Conservation (phyloP, 257 asterid species). For the Ophiorrhiza pumila region DNA sequence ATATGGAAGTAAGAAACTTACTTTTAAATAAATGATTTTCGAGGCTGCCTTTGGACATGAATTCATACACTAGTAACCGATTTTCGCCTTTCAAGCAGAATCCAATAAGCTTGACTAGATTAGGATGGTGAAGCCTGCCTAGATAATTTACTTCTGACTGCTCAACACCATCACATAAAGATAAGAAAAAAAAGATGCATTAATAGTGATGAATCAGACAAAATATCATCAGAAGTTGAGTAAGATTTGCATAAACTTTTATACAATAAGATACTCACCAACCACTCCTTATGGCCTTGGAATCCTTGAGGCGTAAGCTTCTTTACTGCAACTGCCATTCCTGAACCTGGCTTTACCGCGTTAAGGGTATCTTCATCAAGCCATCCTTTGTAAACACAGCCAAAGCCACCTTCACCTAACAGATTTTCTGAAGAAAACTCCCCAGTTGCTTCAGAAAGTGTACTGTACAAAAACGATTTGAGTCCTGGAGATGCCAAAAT, state of each 20-base stretch:
- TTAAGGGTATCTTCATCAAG: slow-evolving; percentile 22
- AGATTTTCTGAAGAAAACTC: slow-evolving; percentile 26
- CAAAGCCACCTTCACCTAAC: slow-evolving; percentile 49
- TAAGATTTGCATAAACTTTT: not conserved
- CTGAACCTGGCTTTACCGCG: slow-evolving; percentile 27
- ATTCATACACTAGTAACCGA: slow-evolving; percentile 39
- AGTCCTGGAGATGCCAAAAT: slow-evolving; percentile 35
- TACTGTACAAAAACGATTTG: slow-evolving; percentile 32
- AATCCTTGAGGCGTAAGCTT: slow-evolving; percentile 35
- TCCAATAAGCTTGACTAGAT: slow-evolving; percentile 43
- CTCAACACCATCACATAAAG: slow-evolving; percentile 5
- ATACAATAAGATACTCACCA: slow-evolving; percentile 30
- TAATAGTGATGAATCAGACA: not conserved
- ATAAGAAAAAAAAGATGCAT: not conserved
- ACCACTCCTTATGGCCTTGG: slow-evolving; percentile 49
- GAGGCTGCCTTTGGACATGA: slow-evolving; percentile 39
- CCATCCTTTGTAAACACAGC: slow-evolving; percentile 46
- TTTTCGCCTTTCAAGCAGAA: slow-evolving; percentile 43
- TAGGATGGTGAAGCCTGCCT: slow-evolving; percentile 38
- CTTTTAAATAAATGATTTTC: slow-evolving; percentile 38
- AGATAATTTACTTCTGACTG: slow-evolving; percentile 44
- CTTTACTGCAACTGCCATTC: slow-evolving; percentile 38
- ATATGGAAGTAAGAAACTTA: slow-evolving; percentile 11
- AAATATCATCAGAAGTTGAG: not conserved
- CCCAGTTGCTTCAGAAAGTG: slow-evolving; percentile 32